Conservation (phyloP, 2,329 filamentous ascomycete genomes). For the Westerdykella ornata region DNA sequence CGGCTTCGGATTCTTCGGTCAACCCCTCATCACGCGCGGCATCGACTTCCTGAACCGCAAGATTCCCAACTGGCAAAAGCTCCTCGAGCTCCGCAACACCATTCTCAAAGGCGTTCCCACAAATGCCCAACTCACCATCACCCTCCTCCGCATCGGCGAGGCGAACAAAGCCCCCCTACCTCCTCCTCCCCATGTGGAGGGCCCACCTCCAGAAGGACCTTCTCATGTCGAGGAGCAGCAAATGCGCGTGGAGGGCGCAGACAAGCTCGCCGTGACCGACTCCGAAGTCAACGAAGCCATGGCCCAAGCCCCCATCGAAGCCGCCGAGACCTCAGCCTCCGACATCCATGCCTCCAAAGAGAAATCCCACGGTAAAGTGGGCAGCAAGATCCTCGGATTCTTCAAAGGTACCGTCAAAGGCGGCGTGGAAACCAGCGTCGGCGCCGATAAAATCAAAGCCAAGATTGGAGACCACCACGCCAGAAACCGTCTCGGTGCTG, state of each 20-base stretch:
- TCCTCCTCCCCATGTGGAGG: constrained; percentile 44
- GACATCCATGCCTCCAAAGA: constrained; percentile 47
- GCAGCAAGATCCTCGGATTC: constrained; percentile 52
- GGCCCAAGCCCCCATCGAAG: constrained; percentile 37
- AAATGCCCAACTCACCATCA: constrained; percentile 76
- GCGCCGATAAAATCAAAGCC: constrained; percentile 65
- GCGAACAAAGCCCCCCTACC: constrained; percentile 73
- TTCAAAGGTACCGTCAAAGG: constrained; percentile 66
- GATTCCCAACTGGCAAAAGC: constrained; percentile 66
- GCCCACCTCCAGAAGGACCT: constrained; percentile 46
- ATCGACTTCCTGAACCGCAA: constrained; percentile 54
- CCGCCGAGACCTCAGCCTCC: constrained; percentile 45
- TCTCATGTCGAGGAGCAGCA: constrained; percentile 47
- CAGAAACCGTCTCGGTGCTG: constrained; percentile 63
- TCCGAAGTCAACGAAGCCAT: constrained; percentile 61
- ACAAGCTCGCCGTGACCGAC: constrained; percentile 54
- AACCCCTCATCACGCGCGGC: constrained; percentile 60
- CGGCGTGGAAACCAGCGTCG: constrained; percentile 64
- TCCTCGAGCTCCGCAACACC: constrained; percentile 67
- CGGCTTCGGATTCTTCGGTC: constrained; percentile 75
- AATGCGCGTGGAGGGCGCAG: constrained; percentile 47
- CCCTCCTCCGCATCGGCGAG: constrained; percentile 74
- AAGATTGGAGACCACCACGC: constrained; percentile 55
- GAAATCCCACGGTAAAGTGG: constrained; percentile 44
- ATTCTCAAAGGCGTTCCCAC: constrained; percentile 76